Base-by-base conservation (phyloP, 192 early-diverging fungal species). In the Linnemannia hyalina region DNA sequence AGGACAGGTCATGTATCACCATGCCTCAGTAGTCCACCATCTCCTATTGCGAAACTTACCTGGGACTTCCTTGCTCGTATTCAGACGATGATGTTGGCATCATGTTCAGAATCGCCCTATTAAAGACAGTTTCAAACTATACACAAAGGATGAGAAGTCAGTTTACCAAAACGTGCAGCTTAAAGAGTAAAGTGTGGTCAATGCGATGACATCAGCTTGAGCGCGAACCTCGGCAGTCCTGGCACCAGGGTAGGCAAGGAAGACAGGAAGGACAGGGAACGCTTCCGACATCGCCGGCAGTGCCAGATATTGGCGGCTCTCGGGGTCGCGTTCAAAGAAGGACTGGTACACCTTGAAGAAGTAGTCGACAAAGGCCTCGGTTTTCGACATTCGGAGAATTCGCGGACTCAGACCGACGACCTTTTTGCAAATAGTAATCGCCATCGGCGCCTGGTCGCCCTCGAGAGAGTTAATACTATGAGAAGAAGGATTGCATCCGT, bases 201-300 rank as follows among this genome's bases (percentile, higher is more conserved):
- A 47, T 76, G 13, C n/a, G 35, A 32, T n/a, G 26, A n/a, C 3
- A 40, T 29, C 18, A 77, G 20, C 8, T 3, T 65, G 13, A 32
- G 29, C 0, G 13, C 60, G 29, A 65, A 87, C 88, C 79, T 89
- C 78, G 26, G 76, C 68, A 18, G 76, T 81, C 26, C 79, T 42
- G 9, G 80, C 63, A 4, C 80, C 77, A 52, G 77, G 82, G 42
- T 83, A 77, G 13, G 76, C 73, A n/a, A 92, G 63, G 60, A 87
- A 91, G n/a, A 89, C 44, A 4, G 92, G 90, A 6, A 93, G 72
- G 5, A 92, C 52, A 22, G 90, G 83, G 22, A 93, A 82, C 13
- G 88, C 88, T 41, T 91, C 88, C n/a, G 76, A 86, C 73, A 90
- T 91, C 41, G 88, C 60, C 0, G 78, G 77, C 35, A 92, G 60